Percentiles rank a stretch among this genome's conserved stretches.
Conservation (phyloP, 148 eudicot species). For the Fagopyrum tataricum region DNA sequence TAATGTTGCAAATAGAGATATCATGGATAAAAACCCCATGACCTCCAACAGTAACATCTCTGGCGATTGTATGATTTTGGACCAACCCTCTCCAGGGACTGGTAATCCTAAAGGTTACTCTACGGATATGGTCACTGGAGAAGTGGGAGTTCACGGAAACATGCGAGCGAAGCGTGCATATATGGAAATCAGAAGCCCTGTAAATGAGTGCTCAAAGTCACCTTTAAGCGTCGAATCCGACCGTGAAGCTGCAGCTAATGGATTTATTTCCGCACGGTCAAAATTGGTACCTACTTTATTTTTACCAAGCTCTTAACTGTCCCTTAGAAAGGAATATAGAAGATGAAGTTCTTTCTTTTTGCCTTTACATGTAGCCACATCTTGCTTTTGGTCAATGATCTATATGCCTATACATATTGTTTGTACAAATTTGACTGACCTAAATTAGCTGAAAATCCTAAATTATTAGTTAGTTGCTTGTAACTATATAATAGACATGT, state of each 20-base stretch:
- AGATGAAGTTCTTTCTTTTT: background rate
- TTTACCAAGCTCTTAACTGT: background rate
- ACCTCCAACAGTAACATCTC: constrained; percentile 25
- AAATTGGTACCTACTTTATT: constrained; percentile 57
- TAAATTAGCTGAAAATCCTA: background rate
- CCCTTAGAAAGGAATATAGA: background rate
- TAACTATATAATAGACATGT: background rate
- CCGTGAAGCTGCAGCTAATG: constrained; percentile 43
- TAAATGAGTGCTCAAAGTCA: constrained; percentile 49
- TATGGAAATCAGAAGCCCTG: constrained; percentile 51
- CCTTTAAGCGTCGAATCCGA: constrained; percentile 49
- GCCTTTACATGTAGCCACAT: background rate
- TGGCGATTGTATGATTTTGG: constrained; percentile 48
- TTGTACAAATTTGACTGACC: background rate
- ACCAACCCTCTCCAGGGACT: constrained; percentile 27
- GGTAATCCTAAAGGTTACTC: constrained; percentile 25
- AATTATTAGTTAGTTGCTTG: background rate
- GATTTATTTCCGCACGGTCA: constrained; percentile 86
- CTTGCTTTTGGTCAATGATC: background rate
- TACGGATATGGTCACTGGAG: constrained; percentile 34
- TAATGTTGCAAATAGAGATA: constrained; percentile 26
- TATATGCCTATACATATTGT: background rate
- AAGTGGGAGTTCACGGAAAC: constrained; percentile 38
- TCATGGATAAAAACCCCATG: constrained; percentile 19
- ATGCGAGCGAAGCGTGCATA: constrained; percentile 52